phyloP scores from a whole-genome alignment of 1,284 basidiomycete genomes.

The Acaromyces ingoldii region DNA sequence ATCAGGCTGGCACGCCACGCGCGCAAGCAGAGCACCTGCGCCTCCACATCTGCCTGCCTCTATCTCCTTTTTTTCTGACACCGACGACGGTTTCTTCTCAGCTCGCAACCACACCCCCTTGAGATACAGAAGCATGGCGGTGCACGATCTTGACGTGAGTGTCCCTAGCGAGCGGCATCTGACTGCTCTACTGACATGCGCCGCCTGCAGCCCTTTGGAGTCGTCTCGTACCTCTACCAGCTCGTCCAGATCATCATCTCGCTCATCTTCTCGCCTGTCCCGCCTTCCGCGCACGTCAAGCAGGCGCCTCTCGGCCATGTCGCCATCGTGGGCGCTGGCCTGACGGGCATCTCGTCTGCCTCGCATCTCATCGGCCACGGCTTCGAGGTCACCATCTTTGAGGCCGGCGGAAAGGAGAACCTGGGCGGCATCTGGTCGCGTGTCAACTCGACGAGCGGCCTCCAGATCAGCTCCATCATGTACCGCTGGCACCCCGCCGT shows the following conservation, averaged over 20 bases:
- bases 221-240: conserved; percentile 27
- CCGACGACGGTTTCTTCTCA: too few species aligned
- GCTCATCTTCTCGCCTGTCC: conserved; percentile 35
- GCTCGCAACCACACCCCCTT: too few species aligned
- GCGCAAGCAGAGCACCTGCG: too few species aligned
- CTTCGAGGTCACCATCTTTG: conserved; percentile 52
- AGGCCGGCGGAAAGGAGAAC: conserved; percentile 33
- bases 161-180: too few species aligned
- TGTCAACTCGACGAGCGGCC: conserved; percentile 61
- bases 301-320: conserved; percentile 45
- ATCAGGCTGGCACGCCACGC: too few species aligned
- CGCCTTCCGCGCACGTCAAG: conserved; percentile 10
- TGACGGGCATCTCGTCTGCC: conserved; percentile 50
- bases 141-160: too few species aligned
- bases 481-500: conserved; percentile 46
- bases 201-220: conserved; percentile 5
- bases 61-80: too few species aligned
- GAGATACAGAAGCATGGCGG: too few species aligned
- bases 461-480: conserved; percentile 62
- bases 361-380: conserved; percentile 49
- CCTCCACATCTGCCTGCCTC: too few species aligned
- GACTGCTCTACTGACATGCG: too few species aligned
- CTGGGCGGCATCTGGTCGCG: conserved; percentile 61
- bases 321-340: conserved; percentile 51
- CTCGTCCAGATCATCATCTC: conserved; percentile 38